Percentiles rank a stretch among this genome's conserved stretches.
Evolutionary conservation across 2,329 filamentous ascomycete genomes (phyloP).

Genomic region (Colletotrichum sp.): DNA sequence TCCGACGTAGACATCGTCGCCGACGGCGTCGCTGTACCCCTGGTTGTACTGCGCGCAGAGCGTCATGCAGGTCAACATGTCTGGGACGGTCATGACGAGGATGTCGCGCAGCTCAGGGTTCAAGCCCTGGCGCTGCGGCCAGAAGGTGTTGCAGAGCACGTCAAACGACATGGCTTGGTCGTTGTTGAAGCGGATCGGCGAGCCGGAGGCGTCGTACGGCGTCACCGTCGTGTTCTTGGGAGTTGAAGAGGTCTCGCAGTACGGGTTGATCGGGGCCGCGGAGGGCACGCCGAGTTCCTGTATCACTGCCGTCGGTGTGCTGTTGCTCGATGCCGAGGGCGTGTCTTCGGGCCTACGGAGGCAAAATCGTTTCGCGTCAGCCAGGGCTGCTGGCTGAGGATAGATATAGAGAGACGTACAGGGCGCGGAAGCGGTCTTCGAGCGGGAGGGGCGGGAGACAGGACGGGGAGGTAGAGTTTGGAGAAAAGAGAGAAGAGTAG

Average conservation of each 20-base stretch:
- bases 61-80: slow-evolving; percentile 21
- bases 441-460: not conserved
- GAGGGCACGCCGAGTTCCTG: slow-evolving; percentile 16
- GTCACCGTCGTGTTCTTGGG: slow-evolving; percentile 2
- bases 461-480: not conserved
- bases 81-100: slow-evolving; percentile 14
- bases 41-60: slow-evolving; percentile 22
- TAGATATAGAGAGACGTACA: not conserved
- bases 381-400: slow-evolving; percentile 7
- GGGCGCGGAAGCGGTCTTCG: not conserved
- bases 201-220: slow-evolving; percentile 20
- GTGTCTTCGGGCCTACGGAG: not conserved
- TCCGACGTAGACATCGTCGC: slow-evolving; percentile 14
- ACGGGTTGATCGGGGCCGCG: slow-evolving; percentile 19
- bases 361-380: slow-evolving; percentile 6
- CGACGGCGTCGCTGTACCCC: slow-evolving; percentile 21
- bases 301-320: not conserved
- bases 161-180: slow-evolving; percentile 21
- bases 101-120: slow-evolving; percentile 17
- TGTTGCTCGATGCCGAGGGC: not conserved
- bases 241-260: not conserved
- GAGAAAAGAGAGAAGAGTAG: not conserved
- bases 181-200: slow-evolving; percentile 21
- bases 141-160: slow-evolving; percentile 19
- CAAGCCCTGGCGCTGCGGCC: slow-evolving; percentile 16